Evolutionary conservation across 257 asterid species (phyloP), one percentile per base, ranked within the genome.

Genomic region (Solanum ossicruentum): DNA sequence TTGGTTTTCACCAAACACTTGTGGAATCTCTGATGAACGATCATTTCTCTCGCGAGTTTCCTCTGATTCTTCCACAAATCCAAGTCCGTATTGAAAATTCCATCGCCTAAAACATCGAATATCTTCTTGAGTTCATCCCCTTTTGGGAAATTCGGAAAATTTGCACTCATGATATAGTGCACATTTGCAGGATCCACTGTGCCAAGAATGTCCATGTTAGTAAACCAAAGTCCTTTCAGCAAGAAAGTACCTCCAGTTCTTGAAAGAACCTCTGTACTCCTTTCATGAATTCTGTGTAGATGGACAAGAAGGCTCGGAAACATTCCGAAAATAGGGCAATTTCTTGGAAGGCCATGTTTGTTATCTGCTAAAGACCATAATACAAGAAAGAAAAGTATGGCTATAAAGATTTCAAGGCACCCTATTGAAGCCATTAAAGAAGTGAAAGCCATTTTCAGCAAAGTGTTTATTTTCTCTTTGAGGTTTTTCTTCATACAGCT

Each of bases 31-130:
- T 71, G 80, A 81, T 91, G 92, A 52, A 61, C 84, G 51, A 90
- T 71, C 47, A 92, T 69, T 10, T 86, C 89, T 45, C 89, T 28
- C 2, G 93, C 88, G 0, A 81, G 51, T 41, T 85, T 89, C 79
- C 94, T 83, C 69, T 90, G 92, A 4, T 10, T 65, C 28, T 70
- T 89, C 96, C 96, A 92, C 20, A 85, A 56, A 11, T 87, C 93
- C 47, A 49, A 52, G 81, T 92, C 95, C 0, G 93, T 77, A 61
- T 90, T 92, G 88, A 92, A 92, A 3, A 92, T 92, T 32, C 94
- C 95, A 5, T 88, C 91, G 0, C 95, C 95, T 28, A 92, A 67
- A 51, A 90, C 89, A 18, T 90, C 94, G 41, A 92, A 92, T 11
- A 90, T 89, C 43, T 90, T 88, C 90, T 84, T 86, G 87, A 88